These are phyloP conservation scores for Vanrija pseudolonga DNA, from an alignment of 1,284 basidiomycete genomes.

Conservation along the genomic window DNA sequence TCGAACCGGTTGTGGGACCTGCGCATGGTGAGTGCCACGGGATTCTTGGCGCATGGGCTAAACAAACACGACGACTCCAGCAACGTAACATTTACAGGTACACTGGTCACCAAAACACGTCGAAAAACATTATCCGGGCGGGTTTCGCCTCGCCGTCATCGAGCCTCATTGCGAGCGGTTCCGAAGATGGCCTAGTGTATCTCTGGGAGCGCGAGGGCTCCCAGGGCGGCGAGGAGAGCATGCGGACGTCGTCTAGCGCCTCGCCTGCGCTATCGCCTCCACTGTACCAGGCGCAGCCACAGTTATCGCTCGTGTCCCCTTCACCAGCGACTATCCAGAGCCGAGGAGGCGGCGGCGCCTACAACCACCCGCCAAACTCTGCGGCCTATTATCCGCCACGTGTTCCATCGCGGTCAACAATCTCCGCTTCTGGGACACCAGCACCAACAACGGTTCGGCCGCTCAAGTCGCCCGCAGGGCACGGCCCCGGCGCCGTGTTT, in stretches of 20 bases:
- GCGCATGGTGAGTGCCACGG: slow-evolving; percentile 39
- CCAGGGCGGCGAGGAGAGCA: slow-evolving; percentile 2
- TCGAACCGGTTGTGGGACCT: slow-evolving; percentile 50
- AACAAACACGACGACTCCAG: slow-evolving; percentile 22
- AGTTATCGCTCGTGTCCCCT: neutral
- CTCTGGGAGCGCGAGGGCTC: slow-evolving; percentile 40
- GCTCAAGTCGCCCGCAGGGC: slow-evolving; percentile 32
- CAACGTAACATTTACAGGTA: slow-evolving; percentile 50
- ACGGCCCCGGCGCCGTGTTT: slow-evolving; percentile 45
- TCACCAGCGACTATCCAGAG: no score
- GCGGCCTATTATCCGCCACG: slow-evolving; percentile 34
- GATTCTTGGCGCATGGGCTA: neutral
- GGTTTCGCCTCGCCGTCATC: slow-evolving; percentile 48
- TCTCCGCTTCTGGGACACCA: slow-evolving; percentile 2
- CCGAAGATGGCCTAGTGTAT: slow-evolving; percentile 48
- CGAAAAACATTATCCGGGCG: slow-evolving; percentile 53
- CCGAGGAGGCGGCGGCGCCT: no score
- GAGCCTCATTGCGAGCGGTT: slow-evolving; percentile 49
- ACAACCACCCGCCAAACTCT: neutral
- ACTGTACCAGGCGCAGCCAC: neutral
- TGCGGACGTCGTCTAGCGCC: slow-evolving; percentile 2
- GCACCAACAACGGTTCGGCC: slow-evolving; percentile 26
- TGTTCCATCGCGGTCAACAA: neutral
- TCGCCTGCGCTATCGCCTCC: neutral
- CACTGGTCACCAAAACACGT: slow-evolving; percentile 54